Evolutionary conservation across 2,329 filamentous ascomycete species (phyloP).

Genomic region (Thermothelomyces thermophilus): DNA sequence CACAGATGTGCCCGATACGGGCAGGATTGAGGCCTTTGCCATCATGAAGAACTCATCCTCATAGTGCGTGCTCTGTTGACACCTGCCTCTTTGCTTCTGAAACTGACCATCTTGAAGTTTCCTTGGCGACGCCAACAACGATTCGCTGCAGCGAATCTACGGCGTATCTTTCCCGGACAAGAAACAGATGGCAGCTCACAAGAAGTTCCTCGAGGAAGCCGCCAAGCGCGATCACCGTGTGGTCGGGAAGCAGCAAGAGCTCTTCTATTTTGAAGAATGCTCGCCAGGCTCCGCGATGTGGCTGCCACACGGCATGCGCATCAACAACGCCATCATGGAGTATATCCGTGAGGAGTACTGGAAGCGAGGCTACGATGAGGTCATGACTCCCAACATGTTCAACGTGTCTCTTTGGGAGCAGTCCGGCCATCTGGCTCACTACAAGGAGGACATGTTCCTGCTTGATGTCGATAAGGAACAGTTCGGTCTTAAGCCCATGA

Average conservation of each 20-base stretch:
- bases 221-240: conserved; percentile 93
- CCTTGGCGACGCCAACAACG: conserved; percentile 86
- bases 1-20: conserved; percentile 74
- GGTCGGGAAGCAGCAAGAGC: conserved; percentile 90
- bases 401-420: conserved; percentile 90
- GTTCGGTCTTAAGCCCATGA: conserved; percentile 86
- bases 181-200: conserved; percentile 86
- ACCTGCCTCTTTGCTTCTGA: background rate
- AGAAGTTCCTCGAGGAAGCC: conserved; percentile 95
- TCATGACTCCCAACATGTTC: conserved; percentile 95
- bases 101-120: conserved; percentile 57
- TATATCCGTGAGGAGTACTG: conserved; percentile 85
- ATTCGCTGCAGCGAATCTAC: conserved; percentile 93
- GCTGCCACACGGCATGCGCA: conserved; percentile 83
- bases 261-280: conserved; percentile 92
- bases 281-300: conserved; percentile 94
- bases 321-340: conserved; percentile 81
- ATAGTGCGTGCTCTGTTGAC: conserved; percentile 15
- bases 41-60: conserved; percentile 65
- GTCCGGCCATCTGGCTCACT: conserved; percentile 89
- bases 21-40: conserved; percentile 89
- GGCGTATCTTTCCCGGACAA: conserved; percentile 95
- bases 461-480: conserved; percentile 76
- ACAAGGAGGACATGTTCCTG: conserved; percentile 84
- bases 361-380: conserved; percentile 89